Conservation (phyloP, 805 yeast species). For the Candida coleopterorum region DNA sequence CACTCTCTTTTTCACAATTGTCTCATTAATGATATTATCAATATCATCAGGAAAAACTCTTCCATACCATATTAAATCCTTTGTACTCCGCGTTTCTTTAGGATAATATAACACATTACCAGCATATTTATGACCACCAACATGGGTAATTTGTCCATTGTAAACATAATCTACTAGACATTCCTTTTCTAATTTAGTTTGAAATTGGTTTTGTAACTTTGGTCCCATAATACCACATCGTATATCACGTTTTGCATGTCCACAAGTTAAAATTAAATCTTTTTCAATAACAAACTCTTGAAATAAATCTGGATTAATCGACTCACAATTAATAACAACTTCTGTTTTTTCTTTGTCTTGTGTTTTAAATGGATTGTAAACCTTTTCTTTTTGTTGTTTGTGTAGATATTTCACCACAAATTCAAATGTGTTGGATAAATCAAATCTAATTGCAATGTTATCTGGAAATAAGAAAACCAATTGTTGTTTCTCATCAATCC, state of each 20-base stretch:
- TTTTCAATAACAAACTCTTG: conserved; percentile 9
- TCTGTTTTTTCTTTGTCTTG: background rate
- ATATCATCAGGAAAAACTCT: conserved; percentile 61
- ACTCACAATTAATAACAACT: background rate
- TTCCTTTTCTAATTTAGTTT: conserved; percentile 31
- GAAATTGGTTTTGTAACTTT: conserved; percentile 47
- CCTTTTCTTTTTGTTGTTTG: conserved; percentile 8
- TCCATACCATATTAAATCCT: conserved; percentile 68
- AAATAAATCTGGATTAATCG: background rate
- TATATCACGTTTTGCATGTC: conserved; percentile 57
- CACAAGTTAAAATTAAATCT: conserved; percentile 54
- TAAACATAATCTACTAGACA: conserved; percentile 21
- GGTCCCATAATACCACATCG: conserved; percentile 72
- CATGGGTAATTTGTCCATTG: conserved; percentile 63
- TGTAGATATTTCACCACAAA: conserved; percentile 41
- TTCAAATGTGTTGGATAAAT: conserved; percentile 19
- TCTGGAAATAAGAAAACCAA: conserved; percentile 55
- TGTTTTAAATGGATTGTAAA: conserved; percentile 22
- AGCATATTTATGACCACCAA: conserved; percentile 86
- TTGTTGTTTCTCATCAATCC: conserved; percentile 8
- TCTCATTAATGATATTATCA: conserved; percentile 58
- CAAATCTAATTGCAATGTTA: conserved; percentile 35
- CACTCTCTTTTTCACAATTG: conserved; percentile 45
- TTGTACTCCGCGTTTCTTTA: conserved; percentile 15
- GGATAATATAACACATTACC: conserved; percentile 66